These are phyloP conservation scores for Dactylonectria macrodidyma DNA, from an alignment of 2,329 filamentous ascomycete species.

Conservation along the genomic window DNA sequence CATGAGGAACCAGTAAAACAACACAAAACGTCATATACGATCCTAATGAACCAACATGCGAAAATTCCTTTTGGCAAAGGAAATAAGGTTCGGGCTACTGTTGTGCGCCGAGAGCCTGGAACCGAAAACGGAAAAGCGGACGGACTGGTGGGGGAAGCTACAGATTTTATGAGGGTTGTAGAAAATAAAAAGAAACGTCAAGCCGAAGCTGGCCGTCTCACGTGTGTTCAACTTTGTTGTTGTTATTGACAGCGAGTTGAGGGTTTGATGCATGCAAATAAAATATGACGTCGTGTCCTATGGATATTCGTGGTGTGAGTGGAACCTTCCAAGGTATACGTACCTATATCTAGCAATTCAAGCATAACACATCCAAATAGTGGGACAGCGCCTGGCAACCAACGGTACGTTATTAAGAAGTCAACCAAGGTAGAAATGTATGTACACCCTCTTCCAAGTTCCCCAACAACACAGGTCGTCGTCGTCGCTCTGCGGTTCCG, in stretches of 20 bases:
- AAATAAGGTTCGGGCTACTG: background rate
- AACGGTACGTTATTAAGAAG: too few relatives aligned
- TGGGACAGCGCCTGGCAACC: background rate
- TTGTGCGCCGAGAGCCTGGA: background rate
- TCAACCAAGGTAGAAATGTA: too few relatives aligned
- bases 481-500: background rate
- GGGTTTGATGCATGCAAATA: too few relatives aligned
- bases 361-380: background rate
- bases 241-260: too few relatives aligned
- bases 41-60: background rate
- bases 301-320: background rate
- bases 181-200: background rate
- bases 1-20: background rate
- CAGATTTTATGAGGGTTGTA: background rate
- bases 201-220: background rate
- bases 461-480: too few relatives aligned
- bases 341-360: background rate
- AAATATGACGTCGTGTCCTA: background rate
- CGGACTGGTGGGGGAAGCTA: background rate
- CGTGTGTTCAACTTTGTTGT: too few relatives aligned
- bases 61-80: background rate
- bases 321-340: background rate
- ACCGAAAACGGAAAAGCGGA: background rate
- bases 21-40: background rate
- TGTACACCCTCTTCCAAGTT: too few relatives aligned